Conservation (phyloP, 768 basidiomycete genomes). For the Suillus occidentalis region DNA sequence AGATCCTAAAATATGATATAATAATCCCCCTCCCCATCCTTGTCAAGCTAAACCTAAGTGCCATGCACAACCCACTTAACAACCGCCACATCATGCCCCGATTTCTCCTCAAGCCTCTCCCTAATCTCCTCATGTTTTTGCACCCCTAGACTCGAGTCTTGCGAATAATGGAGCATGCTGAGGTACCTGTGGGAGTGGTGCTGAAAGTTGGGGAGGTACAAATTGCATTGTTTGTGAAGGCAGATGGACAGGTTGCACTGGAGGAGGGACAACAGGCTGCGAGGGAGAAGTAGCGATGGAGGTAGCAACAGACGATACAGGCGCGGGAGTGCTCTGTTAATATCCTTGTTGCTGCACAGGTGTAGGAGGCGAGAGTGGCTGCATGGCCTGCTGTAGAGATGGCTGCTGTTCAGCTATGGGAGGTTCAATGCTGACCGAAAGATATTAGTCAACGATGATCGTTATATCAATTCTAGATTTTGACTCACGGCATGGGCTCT, state of each 20-base stretch:
- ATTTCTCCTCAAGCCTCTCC: too few relatives aligned
- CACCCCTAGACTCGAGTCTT: neutral
- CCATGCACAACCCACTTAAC: too few relatives aligned
- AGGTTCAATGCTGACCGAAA: slow-evolving; percentile 29
- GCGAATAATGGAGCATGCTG: neutral
- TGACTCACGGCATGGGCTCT: slow-evolving; percentile 50
- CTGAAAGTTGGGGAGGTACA: neutral
- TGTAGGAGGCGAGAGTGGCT: slow-evolving; percentile 17
- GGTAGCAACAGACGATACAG: neutral
- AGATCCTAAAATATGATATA: too few relatives aligned
- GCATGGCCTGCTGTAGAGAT: slow-evolving; percentile 41
- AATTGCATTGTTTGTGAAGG: slow-evolving; percentile 7
- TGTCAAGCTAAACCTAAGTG: too few relatives aligned
- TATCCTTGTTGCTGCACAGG: slow-evolving; percentile 20
- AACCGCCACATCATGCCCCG: too few relatives aligned
- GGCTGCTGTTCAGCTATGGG: slow-evolving; percentile 31
- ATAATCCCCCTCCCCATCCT: too few relatives aligned
- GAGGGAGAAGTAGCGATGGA: too few relatives aligned
- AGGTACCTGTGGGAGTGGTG: neutral
- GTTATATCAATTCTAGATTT: neutral
- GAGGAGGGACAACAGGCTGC: neutral
- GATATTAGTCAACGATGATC: slow-evolving; percentile 6
- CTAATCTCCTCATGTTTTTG: neutral
- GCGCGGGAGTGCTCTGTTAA: slow-evolving; percentile 1
- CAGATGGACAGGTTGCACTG: slow-evolving; percentile 3